phyloP scores from a whole-genome alignment of 2,329 filamentous ascomycete species.

The Botrytis squamosa region DNA sequence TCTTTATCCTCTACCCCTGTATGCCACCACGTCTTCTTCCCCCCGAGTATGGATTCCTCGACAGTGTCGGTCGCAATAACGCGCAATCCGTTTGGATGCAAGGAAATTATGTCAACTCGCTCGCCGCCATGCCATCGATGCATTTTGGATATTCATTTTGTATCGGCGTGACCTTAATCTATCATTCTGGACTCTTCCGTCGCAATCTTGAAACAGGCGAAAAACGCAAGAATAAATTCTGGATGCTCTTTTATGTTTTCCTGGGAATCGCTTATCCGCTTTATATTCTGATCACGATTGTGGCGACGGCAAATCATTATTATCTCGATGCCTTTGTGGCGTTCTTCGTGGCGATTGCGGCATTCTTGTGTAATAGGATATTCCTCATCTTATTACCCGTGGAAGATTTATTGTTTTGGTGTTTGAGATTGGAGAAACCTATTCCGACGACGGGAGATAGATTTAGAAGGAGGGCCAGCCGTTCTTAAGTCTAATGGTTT shows the following conservation, averaged over 20 bases:
- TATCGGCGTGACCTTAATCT: constrained; percentile 52
- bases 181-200: constrained; percentile 49
- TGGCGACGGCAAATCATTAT: constrained; percentile 56
- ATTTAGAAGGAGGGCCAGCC: constrained; percentile 14
- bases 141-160: constrained; percentile 56
- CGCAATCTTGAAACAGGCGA: constrained; percentile 43
- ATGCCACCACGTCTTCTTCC: constrained; percentile 54
- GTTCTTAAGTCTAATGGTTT: neutral
- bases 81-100: constrained; percentile 51
- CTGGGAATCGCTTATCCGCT: constrained; percentile 47
- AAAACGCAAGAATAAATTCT: constrained; percentile 43
- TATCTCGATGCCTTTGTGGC: constrained; percentile 52
- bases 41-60: constrained; percentile 49
- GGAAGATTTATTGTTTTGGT: constrained; percentile 49
- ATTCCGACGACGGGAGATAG: constrained; percentile 48
- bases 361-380: constrained; percentile 48
- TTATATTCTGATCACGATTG: constrained; percentile 50
- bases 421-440: constrained; percentile 50
- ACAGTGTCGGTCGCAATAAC: constrained; percentile 50
- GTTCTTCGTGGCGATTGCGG: constrained; percentile 47
- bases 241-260: constrained; percentile 46
- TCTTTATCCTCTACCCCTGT: constrained; percentile 53
- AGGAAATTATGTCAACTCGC: constrained; percentile 50
- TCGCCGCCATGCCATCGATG: constrained; percentile 53
- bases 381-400: constrained; percentile 51